Evolutionary conservation across 331 rosid genomes (phyloP), one percentile per base, ranked within the genome.

Genomic region (Stylosanthes scabra): DNA sequence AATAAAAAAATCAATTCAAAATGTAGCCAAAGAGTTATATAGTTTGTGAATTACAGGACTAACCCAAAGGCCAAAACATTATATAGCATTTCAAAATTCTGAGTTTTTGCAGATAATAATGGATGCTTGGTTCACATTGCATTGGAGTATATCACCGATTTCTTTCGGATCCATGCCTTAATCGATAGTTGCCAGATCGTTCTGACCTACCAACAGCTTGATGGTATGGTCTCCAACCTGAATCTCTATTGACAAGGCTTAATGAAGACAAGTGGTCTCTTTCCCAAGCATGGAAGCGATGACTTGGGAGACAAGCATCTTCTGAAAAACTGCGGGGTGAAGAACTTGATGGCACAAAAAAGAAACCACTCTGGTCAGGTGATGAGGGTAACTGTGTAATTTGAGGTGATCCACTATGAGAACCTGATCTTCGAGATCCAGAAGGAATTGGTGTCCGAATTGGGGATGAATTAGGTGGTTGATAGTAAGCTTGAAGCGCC

Each of bases 401-500:
- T 71, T 79, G 96, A 77, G 88, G 81, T 79, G 85, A 31, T 59
- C 95, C 96, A 80, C 91, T 82, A 57, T 93, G 95, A 83, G 63
- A 85, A 83, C 86, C 72, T 7, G 97, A 78, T 83, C 97, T 84
- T 73, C 96, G 87, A 68, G 79, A 59, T 47, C 86, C 81, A n/a
- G 94, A 68, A 28, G 86, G 59, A 27, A 85, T 44, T 11, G 96
- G 91, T 29, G 91, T 25, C 14, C 91, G 89, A 86, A 91, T 74
- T 64, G 91, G 27, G 16, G 91, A 74, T 44, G 90, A 76, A 72
- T 85, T 88, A 49, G 89, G 81, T 39, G 89, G 93, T 76, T 94
- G 99, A 76, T 94, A 91, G 67, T 94, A 94, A 11, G 99, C 97
- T 80, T 94, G 96, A 39, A 94, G 97, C 67, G 97, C 99, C 83